phyloP scores from a whole-genome alignment of 805 yeast species.

The Hemisphaericaspora nanyangensis region DNA sequence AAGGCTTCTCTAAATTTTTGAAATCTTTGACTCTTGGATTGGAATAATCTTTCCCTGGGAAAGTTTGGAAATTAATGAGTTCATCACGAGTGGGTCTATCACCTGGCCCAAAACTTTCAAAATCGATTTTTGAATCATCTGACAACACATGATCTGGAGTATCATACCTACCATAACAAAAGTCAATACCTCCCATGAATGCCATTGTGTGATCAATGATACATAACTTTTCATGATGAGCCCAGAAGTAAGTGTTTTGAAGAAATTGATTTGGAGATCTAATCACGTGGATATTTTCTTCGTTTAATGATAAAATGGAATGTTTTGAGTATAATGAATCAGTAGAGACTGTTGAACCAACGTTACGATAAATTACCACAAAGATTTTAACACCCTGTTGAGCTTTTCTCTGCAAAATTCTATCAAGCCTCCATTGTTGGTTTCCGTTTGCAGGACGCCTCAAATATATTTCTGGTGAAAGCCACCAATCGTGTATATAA shows the following conservation, averaged over 20 bases:
- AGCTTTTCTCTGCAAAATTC: constrained; percentile 84
- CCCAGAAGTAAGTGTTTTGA: constrained; percentile 96
- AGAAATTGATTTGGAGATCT: constrained; percentile 94
- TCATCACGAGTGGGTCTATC: constrained; percentile 37
- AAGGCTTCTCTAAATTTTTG: constrained; percentile 74
- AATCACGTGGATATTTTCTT: constrained; percentile 78
- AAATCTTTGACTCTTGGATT: constrained; percentile 93
- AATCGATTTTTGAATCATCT: constrained; percentile 58
- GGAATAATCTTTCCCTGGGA: constrained; percentile 97
- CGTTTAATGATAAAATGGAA: constrained; percentile 77
- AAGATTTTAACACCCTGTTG: constrained; percentile 92
- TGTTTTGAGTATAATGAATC: constrained; percentile 95
- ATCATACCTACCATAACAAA: constrained; percentile 94
- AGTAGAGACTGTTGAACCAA: constrained; percentile 87
- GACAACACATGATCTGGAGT: constrained; percentile 90
- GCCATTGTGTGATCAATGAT: constrained; percentile 85
- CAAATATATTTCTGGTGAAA: constrained; percentile 88
- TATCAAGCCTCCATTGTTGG: constrained; percentile 88
- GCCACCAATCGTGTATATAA: constrained; percentile 98
- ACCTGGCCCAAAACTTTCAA: constrained; percentile 25
- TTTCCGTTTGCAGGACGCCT: constrained; percentile 94
- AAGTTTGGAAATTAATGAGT: constrained; percentile 53
- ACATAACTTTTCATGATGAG: constrained; percentile 93
- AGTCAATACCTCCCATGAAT: constrained; percentile 92
- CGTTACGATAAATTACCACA: constrained; percentile 88